phyloP scores from a whole-genome alignment of 1,284 basidiomycete species.

The Ustilago vetiveriae region DNA sequence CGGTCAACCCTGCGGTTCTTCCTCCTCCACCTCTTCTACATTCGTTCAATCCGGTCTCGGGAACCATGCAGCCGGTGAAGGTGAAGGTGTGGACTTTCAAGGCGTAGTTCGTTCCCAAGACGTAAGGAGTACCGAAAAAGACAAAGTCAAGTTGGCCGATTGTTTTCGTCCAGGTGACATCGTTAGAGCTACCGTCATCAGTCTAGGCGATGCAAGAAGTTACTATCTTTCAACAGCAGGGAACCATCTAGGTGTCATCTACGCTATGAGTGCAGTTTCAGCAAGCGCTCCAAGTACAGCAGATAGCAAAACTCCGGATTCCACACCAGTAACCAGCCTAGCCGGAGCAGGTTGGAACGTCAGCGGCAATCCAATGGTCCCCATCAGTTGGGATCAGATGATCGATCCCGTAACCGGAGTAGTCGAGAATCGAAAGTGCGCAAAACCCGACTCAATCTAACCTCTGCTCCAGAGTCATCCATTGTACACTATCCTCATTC shows the following conservation, averaged over 20 bases:
- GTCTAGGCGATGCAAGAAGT: slow-evolving; percentile 68
- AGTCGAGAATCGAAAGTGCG: slow-evolving; percentile 85
- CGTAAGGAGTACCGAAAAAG: slow-evolving; percentile 80
- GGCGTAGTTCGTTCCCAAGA: slow-evolving; percentile 92
- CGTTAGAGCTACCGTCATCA: slow-evolving; percentile 82
- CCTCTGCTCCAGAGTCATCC: too few relatives aligned
- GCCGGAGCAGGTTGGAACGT: slow-evolving; percentile 39
- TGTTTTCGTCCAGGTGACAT: slow-evolving; percentile 97
- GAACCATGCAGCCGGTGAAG: slow-evolving; percentile 65
- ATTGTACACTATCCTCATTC: slow-evolving; percentile 1
- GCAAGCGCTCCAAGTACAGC: not conserved
- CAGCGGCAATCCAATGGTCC: slow-evolving; percentile 45
- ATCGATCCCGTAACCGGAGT: slow-evolving; percentile 82
- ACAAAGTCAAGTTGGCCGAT: slow-evolving; percentile 89
- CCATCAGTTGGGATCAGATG: slow-evolving; percentile 89
- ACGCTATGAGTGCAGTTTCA: slow-evolving; percentile 41
- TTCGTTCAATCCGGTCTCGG: slow-evolving; percentile 44
- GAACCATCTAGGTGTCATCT: slow-evolving; percentile 85
- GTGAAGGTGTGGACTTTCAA: slow-evolving; percentile 74
- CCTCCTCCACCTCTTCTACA: slow-evolving; percentile 22
- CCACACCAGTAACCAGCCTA: not conserved
- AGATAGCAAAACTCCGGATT: too few relatives aligned
- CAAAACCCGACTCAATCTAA: slow-evolving; percentile 74
- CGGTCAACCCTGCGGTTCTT: slow-evolving; percentile 74
- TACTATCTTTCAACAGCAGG: slow-evolving; percentile 94